Base-by-base conservation (phyloP, 2,329 filamentous ascomycete genomes). In the Aspergillus novofumigatus region DNA sequence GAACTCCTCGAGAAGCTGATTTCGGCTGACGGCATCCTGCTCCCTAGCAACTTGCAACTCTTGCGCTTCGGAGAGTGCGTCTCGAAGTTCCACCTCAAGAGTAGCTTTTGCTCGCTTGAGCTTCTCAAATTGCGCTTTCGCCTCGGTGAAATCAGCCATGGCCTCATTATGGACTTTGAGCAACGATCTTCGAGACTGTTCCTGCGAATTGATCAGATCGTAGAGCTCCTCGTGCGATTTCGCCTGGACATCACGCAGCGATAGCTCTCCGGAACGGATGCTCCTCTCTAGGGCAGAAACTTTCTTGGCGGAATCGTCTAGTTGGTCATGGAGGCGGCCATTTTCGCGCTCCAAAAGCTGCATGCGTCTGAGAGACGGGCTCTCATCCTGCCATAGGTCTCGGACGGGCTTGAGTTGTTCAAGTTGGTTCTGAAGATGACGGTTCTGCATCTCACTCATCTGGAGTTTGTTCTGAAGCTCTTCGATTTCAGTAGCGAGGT, bases 201-300 rank as follows among this genome's bases (percentile, higher is more conserved):
- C 93, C 72, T 97, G 94, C 59, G 88, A 93, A 72, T 92, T 96
- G 69, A 97, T 87, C 42, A 96, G 82, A 61, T 97, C 92, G 62
- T 95, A 89, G 20, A 97, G 86, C 73, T 97, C 94, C 69, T 97
- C 92, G 65, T 97, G 92, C 5, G 92, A 96, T 71, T 90, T 92
- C 1, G 92, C 89, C 73, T 97, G 92, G 49, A 97, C 86, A 72
- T 97, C 93, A 51, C 92, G 89, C 47, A 97, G 80, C 0, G 91
- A 94, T 4, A 97, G 80, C 72, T 97, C 90, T 11, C 92, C 94
- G 38, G 88, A 90, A 57, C 88, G 89, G 56, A 97, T 88, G 59
- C 87, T 92, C 71, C 90, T 89, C 75, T 97, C 94, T 23, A 97
- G 77, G 0, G 88, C 85, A 6, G 93, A 96, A 2, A 97, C 88